A percentile compares a stretch with the other conserved stretches of the same genome.
Evolutionary conservation across 352 stramenopile genomes (phyloP).

Genomic region (Globisporangium cystogenes): DNA sequence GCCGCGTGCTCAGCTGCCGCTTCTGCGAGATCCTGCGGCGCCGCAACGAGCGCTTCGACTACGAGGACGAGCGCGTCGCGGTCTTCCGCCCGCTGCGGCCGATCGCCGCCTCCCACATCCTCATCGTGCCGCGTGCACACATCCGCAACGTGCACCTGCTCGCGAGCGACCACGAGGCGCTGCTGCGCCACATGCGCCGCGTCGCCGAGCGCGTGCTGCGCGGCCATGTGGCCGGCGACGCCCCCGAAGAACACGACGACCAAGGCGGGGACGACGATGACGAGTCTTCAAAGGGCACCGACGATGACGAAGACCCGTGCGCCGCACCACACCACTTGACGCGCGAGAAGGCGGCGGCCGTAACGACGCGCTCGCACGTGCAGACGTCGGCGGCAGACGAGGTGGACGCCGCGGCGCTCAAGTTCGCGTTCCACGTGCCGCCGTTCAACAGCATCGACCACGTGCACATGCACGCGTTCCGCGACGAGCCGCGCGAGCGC

Average conservation of each 20-base stretch:
- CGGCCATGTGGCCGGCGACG: background rate
- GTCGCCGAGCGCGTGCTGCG: slow-evolving; percentile 48
- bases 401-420: background rate
- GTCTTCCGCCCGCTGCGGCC: slow-evolving; percentile 75
- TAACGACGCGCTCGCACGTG: no score
- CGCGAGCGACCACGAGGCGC: slow-evolving; percentile 30
- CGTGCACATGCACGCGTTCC: slow-evolving; percentile 85
- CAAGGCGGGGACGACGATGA: background rate
- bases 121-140: slow-evolving; percentile 76
- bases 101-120: slow-evolving; percentile 63
- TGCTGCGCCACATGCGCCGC: slow-evolving; percentile 58
- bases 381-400: background rate
- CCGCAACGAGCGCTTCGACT: slow-evolving; percentile 59
- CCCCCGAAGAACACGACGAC: background rate
- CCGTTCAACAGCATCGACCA: slow-evolving; percentile 89
- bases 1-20: slow-evolving; percentile 54
- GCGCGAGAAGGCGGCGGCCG: background rate
- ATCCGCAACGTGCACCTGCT: slow-evolving; percentile 78
- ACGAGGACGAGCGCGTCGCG: slow-evolving; percentile 69
- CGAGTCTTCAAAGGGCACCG: slow-evolving; percentile 8
- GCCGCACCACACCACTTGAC: background rate
- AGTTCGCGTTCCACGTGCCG: slow-evolving; percentile 36
- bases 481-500: slow-evolving; percentile 21
- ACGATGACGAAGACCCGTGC: slow-evolving; percentile 13
- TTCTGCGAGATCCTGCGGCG: slow-evolving; percentile 76